Base-by-base conservation (phyloP, 768 basidiomycete genomes). In the Plicaturopsis crispa region DNA sequence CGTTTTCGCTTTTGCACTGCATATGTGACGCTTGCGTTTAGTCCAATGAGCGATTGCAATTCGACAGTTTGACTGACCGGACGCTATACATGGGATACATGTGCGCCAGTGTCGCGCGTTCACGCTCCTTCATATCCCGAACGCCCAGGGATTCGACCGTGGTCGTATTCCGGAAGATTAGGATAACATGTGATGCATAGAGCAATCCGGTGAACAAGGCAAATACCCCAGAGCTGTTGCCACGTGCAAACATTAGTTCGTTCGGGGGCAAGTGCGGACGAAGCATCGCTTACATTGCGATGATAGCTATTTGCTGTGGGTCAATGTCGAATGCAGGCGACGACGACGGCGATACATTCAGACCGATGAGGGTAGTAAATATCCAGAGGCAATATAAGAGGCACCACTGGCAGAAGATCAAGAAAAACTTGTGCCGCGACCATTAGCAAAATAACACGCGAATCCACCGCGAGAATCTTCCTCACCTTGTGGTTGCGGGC, bases 401-500 rank as follows among this genome's bases (percentile, higher is more conserved):
- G 0, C 68, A 66, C 65, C 87, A 85, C 49, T 75, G 60, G 10
- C 77, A 66, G 56, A 94, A 93, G 50, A 82, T 84, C 38, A 92
- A 49, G 57, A 97, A 96, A 62, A 86, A 92, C 82, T 88, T n/a
- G n/a, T n/a, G n/a, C n/a, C n/a, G n/a, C n/a, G n/a, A n/a, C n/a
- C n/a, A n/a, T n/a, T n/a, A n/a, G n/a, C n/a, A n/a, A n/a, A n/a
- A n/a, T n/a, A n/a, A n/a, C n/a, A n/a, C n/a, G n/a, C n/a, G n/a
- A 38, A 4, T 35, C 24, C 16, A 1, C 18, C 11, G 22, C 43
- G 35, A 48, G 14, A 24, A 8, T 19, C 24, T 33, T 7, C 39
- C 67, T 16, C 41, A 84, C 87, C 61, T 90, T 91, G 48, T 93
- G 85, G 53, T 97, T 97, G 26, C 76, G 74, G 36, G 90, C 92